Evolutionary conservation across 306 rosid species (phyloP), one percentile per base, ranked within the genome.

Genomic region (Prunus davidiana): DNA sequence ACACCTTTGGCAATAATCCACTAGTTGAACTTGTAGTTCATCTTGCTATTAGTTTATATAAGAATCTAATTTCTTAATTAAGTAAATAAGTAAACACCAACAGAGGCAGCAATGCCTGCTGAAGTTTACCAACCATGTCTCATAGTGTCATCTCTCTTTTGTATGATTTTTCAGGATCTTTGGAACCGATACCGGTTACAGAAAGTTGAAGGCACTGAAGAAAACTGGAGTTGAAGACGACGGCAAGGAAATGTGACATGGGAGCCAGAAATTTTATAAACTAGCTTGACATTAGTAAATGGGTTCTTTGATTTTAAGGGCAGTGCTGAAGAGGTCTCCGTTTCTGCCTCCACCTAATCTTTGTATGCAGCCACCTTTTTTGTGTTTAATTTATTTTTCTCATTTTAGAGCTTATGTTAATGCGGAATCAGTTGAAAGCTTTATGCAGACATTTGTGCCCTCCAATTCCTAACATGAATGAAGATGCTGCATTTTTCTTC

Each of bases 181-280:
- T 82, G 97, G 96, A 66, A 93, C 96, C 19, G 97, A 93, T 79
- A 64, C 71, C 45, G 98, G 98, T 24, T 93, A 89, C 88, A 86
- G 90, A 86, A 93, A 87, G 89, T 83, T 91, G 87, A 89, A 88
- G 78, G 93, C 87, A 52, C 80, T 93, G 85, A 87, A 91, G 87
- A 83, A 41, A 61, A 28, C 64, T 25, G 82, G 77, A 61, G 49
- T 73, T 38, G 94, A 87, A 72, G 91, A 88, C 78, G 75, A 34
- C 13, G 32, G 71, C 65, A 84, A 88, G 83, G 81, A 79, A 67
- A 84, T 62, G 83, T 85, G 77, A 82, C 74, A 14, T 65, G 34
- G 32, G 63, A 78, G 66, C 71, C 13, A 61, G 11, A 12, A 10
- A 71, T 20, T 15, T 51, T 45, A 63, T 46, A 32, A 75, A 72